Conservation (phyloP, 352 stramenopile genomes). For the Pythium rishiriense region DNA sequence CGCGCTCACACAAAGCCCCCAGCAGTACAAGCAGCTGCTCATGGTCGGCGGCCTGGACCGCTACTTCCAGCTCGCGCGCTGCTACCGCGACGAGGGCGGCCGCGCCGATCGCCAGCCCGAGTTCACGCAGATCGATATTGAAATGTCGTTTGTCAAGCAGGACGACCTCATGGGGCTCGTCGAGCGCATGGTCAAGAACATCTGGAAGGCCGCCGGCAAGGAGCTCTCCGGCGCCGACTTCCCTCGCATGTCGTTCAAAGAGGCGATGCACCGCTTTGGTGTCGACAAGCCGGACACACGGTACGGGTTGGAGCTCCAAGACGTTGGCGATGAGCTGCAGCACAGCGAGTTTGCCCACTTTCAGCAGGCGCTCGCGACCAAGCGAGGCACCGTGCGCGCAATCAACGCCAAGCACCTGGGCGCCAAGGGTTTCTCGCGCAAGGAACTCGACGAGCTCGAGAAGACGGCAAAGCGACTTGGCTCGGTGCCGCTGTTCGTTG, state of each 20-base stretch:
- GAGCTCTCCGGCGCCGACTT: slow-evolving; percentile 46
- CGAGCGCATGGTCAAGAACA: slow-evolving; percentile 69
- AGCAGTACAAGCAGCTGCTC: slow-evolving; percentile 92
- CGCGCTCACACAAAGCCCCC: slow-evolving; percentile 87
- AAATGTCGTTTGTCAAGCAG: slow-evolving; percentile 85
- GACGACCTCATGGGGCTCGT: slow-evolving; percentile 77
- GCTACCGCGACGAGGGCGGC: slow-evolving; percentile 88
- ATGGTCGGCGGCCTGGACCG: slow-evolving; percentile 88
- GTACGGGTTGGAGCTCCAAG: slow-evolving; percentile 67
- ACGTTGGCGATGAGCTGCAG: slow-evolving; percentile 49
- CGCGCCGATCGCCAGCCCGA: slow-evolving; percentile 88
- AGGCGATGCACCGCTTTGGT: slow-evolving; percentile 80
- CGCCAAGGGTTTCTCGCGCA: slow-evolving; percentile 61
- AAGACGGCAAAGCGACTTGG: slow-evolving; percentile 49
- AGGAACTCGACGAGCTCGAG: slow-evolving; percentile 68
- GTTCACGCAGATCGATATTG: slow-evolving; percentile 91
- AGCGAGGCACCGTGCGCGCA: slow-evolving; percentile 44
- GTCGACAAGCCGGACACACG: slow-evolving; percentile 88
- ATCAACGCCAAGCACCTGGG: slow-evolving; percentile 75
- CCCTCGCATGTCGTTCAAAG: slow-evolving; percentile 64
- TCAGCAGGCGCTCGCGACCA: slow-evolving; percentile 30
- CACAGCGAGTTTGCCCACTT: slow-evolving; percentile 48
- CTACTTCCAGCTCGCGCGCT: slow-evolving; percentile 90
- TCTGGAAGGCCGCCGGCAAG: slow-evolving; percentile 58
- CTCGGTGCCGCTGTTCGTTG: slow-evolving; percentile 48